Base-by-base conservation (phyloP, 2,329 filamentous ascomycete species). In the Penicillium carneum region DNA sequence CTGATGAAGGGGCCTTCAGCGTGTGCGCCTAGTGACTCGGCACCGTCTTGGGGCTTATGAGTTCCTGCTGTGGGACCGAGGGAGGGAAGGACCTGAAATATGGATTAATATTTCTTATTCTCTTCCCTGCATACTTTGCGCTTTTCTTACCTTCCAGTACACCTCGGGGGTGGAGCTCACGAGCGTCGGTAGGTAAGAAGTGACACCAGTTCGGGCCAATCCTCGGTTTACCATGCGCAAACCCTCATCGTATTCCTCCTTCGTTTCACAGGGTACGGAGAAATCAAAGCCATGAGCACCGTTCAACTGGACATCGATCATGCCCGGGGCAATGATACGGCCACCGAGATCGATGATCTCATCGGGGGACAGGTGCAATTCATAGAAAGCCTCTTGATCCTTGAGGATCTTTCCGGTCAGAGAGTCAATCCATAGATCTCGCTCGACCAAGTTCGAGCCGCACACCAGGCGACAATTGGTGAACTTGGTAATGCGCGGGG, bases 271-370 rank as follows among this genome's bases (percentile, higher is more conserved):
- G n/a, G 90, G 87, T 10, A 92, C 83, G 1, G 92, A 95, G 76
- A 96, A 97, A 81, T 97, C 94, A 82, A 97, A 96, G 59, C 93
- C 93, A 71, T 93, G 94, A 10, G 91, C 93, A 49, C 93, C 93
- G 72, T 97, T 97, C 69, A 97, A 87, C 77, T 97, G 93, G 54
- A 90, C 90, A 68, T 97, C 93, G 69, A 97, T 95, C 73, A 97
- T 84, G 29, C 93, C 93, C 0, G 93, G 92, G 0, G 90, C 87
- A 20, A 97, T 76, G 67, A 97, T 94, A 70, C 91, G 91, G 61
- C 92, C 92, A 53, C 88, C 86, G 1, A 97, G 87, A 72, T 97
- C 88, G 69, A 97, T 83, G 56, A 89, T 88, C 68, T 88, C 80
- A 73, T 94, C 91, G 1, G 93, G 91, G 2, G 75, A 79, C 29